Evolutionary conservation across 768 basidiomycete species (phyloP).

Genomic region (Rhizopogon vinicolor): DNA sequence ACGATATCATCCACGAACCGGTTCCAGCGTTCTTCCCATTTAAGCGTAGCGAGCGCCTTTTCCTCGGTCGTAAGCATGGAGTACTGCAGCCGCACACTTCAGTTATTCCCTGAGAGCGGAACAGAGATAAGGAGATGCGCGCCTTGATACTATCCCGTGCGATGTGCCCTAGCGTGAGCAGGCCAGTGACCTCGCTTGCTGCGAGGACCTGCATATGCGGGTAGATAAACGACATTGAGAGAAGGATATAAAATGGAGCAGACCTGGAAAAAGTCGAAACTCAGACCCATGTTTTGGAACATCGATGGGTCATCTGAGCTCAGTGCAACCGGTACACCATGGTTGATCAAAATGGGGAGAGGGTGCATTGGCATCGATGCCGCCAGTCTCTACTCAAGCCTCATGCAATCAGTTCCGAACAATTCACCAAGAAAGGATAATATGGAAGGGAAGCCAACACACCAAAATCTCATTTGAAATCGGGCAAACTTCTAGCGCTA

Average conservation of each 20-base stretch:
- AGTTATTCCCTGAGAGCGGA: background rate
- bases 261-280: constrained; percentile 78
- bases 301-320: constrained; percentile 74
- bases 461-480: constrained; percentile 81
- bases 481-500: constrained; percentile 74
- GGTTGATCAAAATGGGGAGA: constrained; percentile 63
- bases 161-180: constrained; percentile 56
- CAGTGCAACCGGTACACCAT: constrained; percentile 68
- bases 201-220: constrained; percentile 48
- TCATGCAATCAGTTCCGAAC: background rate
- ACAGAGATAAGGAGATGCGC: background rate
- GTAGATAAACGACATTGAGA: background rate
- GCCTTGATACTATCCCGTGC: constrained; percentile 67
- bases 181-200: constrained; percentile 60
- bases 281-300: constrained; percentile 75
- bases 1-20: constrained; percentile 37
- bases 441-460: constrained; percentile 7
- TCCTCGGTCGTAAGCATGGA: constrained; percentile 45
- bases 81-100: constrained; percentile 31
- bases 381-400: constrained; percentile 50
- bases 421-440: background rate
- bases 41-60: constrained; percentile 37
- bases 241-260: background rate
- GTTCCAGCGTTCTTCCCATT: constrained; percentile 48
- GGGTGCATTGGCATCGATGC: constrained; percentile 81